A percentile compares a stretch with the other conserved stretches of the same genome.
phyloP scores from a whole-genome alignment of 1,284 basidiomycete species.

The Cryptococcus sp. region DNA sequence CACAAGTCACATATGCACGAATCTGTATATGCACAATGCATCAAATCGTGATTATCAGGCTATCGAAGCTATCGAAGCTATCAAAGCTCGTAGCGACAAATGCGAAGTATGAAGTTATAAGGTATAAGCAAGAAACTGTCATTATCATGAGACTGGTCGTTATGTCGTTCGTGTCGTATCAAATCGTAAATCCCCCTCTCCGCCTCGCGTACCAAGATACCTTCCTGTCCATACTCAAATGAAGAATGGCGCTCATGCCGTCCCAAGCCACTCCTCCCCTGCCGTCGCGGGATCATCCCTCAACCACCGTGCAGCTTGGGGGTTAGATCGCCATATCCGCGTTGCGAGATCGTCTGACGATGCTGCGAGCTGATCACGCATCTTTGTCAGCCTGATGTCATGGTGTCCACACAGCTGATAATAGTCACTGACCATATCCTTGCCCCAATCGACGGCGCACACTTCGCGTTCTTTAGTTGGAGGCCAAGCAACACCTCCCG shows the following conservation, averaged over 20 bases:
- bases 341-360: constrained; percentile 48
- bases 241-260: constrained; percentile 3
- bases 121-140: no score
- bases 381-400: not conserved
- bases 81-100: no score
- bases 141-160: not conserved
- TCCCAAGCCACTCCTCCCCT: constrained; percentile 25
- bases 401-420: not conserved
- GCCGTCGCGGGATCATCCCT: constrained; percentile 17
- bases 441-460: constrained; percentile 49
- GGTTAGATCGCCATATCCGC: constrained; percentile 46
- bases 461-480: constrained; percentile 38
- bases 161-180: not conserved
- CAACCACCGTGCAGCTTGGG: constrained; percentile 21
- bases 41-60: no score
- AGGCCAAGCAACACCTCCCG: constrained; percentile 20
- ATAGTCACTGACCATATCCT: constrained; percentile 46
- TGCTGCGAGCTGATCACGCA: constrained; percentile 37
- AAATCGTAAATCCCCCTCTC: not conserved
- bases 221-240: no score
- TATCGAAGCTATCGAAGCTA: no score
- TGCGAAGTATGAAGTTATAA: no score
- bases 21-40: no score
- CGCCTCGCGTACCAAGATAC: no score
- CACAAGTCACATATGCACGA: no score